A percentile compares a stretch with the other conserved stretches of the same genome.
These are phyloP conservation scores for Phalaenopsis equestris DNA, from an alignment of 106 monocot genomes.

Conservation along the genomic window DNA sequence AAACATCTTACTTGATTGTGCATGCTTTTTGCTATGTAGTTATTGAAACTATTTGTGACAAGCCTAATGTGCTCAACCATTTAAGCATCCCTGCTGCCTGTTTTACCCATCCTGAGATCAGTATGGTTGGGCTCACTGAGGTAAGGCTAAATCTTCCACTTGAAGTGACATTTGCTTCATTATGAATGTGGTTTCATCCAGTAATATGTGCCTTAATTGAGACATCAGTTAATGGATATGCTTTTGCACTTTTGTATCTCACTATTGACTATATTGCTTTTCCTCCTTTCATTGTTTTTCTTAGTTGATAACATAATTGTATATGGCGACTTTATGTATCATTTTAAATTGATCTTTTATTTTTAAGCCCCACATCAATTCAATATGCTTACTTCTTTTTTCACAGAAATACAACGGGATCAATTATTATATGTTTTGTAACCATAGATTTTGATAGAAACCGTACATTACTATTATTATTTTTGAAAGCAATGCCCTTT, in stretches of 20 bases:
- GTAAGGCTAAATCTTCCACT: slow-evolving; percentile 23
- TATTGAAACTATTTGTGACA: slow-evolving; percentile 79
- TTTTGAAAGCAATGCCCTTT: too few species aligned
- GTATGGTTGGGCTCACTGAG: slow-evolving; percentile 96
- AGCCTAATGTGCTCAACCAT: slow-evolving; percentile 87
- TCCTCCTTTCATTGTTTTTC: neutral
- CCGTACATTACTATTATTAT: too few species aligned
- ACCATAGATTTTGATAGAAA: too few species aligned
- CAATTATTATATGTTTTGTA: too few species aligned
- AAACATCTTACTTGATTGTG: neutral
- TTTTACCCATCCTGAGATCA: slow-evolving; percentile 97
- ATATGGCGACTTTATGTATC: neutral
- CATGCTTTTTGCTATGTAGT: slow-evolving; percentile 28
- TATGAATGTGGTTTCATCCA: neutral
- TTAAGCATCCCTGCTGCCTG: slow-evolving; percentile 97
- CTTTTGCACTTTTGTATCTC: neutral
- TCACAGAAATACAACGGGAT: too few species aligned
- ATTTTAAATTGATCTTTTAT: neutral
- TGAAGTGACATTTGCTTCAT: neutral
- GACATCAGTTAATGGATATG: neutral
- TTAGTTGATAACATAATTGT: neutral
- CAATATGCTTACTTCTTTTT: too few species aligned
- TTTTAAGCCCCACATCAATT: neutral
- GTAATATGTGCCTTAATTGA: neutral
- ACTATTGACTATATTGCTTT: neutral